Percentiles rank a stretch among this genome's conserved stretches.
These are phyloP conservation scores for Elaeis guineensis DNA, from an alignment of 176 grass and related monocot species.

Conservation along the genomic window DNA sequence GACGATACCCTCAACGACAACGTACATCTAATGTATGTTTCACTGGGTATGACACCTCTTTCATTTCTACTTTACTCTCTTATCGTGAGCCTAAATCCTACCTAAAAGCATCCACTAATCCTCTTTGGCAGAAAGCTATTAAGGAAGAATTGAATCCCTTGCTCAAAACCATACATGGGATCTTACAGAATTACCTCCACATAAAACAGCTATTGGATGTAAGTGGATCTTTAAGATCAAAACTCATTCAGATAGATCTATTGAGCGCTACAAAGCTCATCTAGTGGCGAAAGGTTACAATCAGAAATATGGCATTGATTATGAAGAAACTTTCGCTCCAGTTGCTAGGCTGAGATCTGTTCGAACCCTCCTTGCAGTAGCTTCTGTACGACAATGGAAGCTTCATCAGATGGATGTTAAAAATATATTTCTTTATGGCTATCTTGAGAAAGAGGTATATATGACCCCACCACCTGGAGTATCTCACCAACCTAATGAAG, in stretches of 20 bases:
- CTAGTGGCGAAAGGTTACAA: background rate
- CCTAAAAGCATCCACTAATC: too few species aligned
- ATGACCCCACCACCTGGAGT: background rate
- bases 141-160: background rate
- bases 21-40: too few species aligned
- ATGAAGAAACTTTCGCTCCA: background rate
- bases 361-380: background rate
- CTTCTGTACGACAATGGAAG: too few species aligned
- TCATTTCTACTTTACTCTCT: too few species aligned
- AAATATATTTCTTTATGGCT: background rate
- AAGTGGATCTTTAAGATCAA: background rate
- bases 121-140: too few species aligned
- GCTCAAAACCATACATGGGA: background rate
- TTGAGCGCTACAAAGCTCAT: background rate
- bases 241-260: too few species aligned
- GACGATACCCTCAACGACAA: too few species aligned
- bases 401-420: background rate
- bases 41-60: too few species aligned
- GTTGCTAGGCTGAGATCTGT: background rate
- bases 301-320: background rate
- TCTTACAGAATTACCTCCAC: background rate
- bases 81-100: too few species aligned
- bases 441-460: background rate
- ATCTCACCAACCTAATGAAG: too few species aligned
- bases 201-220: background rate